phyloP scores from a whole-genome alignment of 345 rosid genomes.

The Durio zibethinus region DNA sequence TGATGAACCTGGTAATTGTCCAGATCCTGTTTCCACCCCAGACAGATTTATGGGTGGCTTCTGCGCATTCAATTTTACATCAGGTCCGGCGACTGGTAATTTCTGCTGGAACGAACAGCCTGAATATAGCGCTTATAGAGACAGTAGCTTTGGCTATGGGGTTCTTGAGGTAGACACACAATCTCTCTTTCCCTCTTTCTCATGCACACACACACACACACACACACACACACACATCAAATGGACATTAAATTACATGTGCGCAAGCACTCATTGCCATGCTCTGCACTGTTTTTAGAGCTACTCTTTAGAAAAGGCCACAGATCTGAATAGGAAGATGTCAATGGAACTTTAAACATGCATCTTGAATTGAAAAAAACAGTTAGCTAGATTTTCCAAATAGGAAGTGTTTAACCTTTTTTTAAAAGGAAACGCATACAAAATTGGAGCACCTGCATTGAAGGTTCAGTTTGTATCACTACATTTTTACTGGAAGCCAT shows the following conservation, averaged over 20 bases:
- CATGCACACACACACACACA: too few relatives aligned
- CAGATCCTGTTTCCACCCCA: slow-evolving; percentile 53
- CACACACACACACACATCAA: too few relatives aligned
- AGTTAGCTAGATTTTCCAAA: neutral
- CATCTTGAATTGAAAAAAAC: neutral
- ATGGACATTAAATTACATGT: neutral
- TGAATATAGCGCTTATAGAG: slow-evolving; percentile 85
- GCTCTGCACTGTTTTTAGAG: neutral
- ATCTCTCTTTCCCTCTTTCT: neutral
- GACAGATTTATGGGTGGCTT: slow-evolving; percentile 53
- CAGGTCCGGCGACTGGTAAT: slow-evolving; percentile 58
- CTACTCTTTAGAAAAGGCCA: too few relatives aligned
- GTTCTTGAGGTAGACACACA: slow-evolving; percentile 66
- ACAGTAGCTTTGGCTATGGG: slow-evolving; percentile 95
- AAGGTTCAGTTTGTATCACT: neutral
- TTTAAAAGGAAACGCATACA: neutral
- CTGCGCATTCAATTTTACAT: slow-evolving; percentile 77
- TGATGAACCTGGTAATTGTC: slow-evolving; percentile 87
- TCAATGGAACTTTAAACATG: neutral
- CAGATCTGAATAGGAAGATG: neutral
- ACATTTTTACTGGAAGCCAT: neutral
- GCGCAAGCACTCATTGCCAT: neutral
- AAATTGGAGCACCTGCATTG: neutral
- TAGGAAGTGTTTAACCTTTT: neutral
- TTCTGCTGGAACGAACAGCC: slow-evolving; percentile 96